Conservation (phyloP, 179 eudicot genomes). For the Corrigiola litoralis region DNA sequence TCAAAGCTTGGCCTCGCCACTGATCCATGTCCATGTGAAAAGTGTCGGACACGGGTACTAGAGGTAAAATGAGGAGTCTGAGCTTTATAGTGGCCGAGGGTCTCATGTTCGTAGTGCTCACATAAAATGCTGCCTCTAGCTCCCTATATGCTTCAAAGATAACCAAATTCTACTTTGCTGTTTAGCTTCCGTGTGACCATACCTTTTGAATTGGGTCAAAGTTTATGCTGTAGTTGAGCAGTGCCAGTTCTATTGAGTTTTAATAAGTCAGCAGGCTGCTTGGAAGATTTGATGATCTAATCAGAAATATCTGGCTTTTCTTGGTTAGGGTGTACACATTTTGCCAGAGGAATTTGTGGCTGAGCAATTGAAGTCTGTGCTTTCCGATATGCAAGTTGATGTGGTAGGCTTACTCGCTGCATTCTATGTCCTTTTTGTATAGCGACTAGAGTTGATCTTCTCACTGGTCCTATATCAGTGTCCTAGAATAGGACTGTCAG, state of each 20-base stretch:
- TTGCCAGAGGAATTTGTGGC: constrained; percentile 67
- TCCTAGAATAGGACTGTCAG: not conserved
- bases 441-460: not conserved
- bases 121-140: not conserved
- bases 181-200: not conserved
- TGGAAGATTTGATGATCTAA: not conserved
- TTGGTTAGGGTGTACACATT: constrained; percentile 62
- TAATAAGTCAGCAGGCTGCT: not conserved
- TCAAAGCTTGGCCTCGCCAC: too few relatives aligned
- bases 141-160: not conserved
- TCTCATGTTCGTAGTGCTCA: too few relatives aligned
- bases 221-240: not conserved
- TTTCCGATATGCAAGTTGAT: constrained; percentile 84
- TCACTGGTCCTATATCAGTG: not conserved
- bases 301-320: constrained; percentile 12
- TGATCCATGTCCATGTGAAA: too few relatives aligned
- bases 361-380: constrained; percentile 75
- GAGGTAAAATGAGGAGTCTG: too few relatives aligned
- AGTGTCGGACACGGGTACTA: too few relatives aligned
- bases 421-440: not conserved
- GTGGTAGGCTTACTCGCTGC: constrained; percentile 52
- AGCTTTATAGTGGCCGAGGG: too few relatives aligned
- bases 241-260: not conserved
- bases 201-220: not conserved
- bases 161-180: not conserved